phyloP scores from a whole-genome alignment of 208 protist genomes.

The Acanthamoeba lenticulata region DNA sequence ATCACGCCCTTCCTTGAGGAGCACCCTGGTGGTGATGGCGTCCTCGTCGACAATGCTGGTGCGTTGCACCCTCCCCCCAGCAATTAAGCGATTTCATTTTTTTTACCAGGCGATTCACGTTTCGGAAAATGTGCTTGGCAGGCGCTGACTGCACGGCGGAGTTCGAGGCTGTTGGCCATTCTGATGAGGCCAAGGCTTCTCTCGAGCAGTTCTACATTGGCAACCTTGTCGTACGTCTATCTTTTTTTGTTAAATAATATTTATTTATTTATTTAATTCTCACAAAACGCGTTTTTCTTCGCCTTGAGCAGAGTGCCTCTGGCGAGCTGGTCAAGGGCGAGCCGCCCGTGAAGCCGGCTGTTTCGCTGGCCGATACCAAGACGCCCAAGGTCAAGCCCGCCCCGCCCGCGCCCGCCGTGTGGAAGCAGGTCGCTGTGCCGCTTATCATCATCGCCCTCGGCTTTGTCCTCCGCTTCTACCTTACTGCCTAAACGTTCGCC shows the following conservation, averaged over 20 bases:
- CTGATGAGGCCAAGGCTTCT: constrained; percentile 50
- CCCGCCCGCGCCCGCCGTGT: not conserved
- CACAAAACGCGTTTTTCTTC: not conserved
- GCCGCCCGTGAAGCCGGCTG: not conserved
- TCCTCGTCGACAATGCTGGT: constrained; percentile 70
- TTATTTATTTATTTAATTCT: not conserved
- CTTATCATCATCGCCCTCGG: constrained; percentile 57
- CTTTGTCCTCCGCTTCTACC: constrained; percentile 54
- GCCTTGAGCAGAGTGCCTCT: not conserved
- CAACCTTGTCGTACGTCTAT: constrained; percentile 13
- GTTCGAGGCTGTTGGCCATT: constrained; percentile 75
- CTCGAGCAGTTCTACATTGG: constrained; percentile 71
- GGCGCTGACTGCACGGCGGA: constrained; percentile 67
- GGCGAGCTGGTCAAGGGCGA: not conserved
- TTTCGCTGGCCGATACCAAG: not conserved
- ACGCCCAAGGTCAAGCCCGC: constrained; percentile 9
- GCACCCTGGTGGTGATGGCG: constrained; percentile 91
- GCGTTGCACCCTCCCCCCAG: not conserved
- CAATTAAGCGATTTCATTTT: not conserved
- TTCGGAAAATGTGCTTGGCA: not conserved
- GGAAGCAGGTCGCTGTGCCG: constrained; percentile 38
- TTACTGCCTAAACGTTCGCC: not conserved
- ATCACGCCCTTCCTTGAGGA: constrained; percentile 91
- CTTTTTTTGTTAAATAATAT: not conserved
- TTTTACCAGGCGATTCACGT: not conserved